Evolutionary conservation across 2,329 filamentous ascomycete species (phyloP), one percentile per base, ranked within the genome.

Genomic region (Didymella lethalis): DNA sequence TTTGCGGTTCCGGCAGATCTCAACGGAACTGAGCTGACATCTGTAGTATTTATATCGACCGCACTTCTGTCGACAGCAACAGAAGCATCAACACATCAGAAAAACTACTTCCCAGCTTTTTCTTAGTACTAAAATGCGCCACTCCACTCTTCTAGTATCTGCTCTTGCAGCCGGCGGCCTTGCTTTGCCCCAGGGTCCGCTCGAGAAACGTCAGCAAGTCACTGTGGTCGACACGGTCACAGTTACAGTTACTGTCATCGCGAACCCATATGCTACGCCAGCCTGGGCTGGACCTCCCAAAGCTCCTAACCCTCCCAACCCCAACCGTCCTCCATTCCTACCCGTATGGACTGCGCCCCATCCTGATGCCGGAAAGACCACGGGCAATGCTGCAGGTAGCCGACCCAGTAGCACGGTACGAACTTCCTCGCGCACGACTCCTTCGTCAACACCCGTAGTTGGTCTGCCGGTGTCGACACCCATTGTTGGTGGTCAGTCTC

Each of bases 141-240:
- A 67, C 26, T 63, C 60, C 14, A 14, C 70, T 48, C 55, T 74
- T 52, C 54, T 75, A 48, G 57, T 67, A 48, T 68, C 66, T 11
- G 66, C 63, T 18, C 51, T 75, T 53, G 72, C 65, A 31, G 50
- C 67, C n/a, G 64, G 67, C 51, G 65, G 64, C 54, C 45, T 73
- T 28, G 72, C 71, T 26, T 57, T 57, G 12, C 71, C 72, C n/a
- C 61, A 68, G 40, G 53, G 28, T 8, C 28, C 56, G 38, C 41
- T 66, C 31, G 61, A 63, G 23, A 68, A 69, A 50, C 67, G 65
- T 10, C 61, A 64, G 25, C 46, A 69, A 20, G 61, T 68, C 49
- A 74, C 70, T 14, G 57, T 71, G 52, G 52, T 58, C 29, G 61
- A 67, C 7, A 41, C 70, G 23, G 65, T 66, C 16, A 54, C 67